Conservation (phyloP, 805 yeast species). For the Kuraishia ogatae region DNA sequence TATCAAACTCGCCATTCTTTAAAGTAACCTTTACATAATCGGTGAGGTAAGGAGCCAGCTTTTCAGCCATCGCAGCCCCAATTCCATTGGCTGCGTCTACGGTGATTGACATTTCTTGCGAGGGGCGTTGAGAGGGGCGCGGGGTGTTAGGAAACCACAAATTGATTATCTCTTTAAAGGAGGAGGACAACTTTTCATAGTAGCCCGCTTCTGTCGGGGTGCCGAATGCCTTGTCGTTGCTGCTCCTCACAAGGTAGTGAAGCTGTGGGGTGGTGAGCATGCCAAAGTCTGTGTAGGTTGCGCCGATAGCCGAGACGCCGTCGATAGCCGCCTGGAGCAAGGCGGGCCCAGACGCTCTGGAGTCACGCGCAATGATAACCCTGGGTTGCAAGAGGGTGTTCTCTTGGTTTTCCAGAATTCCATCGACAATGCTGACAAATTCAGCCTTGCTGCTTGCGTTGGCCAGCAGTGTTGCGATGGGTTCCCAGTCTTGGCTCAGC, state of each 20-base stretch:
- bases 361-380: constrained; percentile 75
- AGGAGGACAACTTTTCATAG: constrained; percentile 47
- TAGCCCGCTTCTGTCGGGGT: constrained; percentile 60
- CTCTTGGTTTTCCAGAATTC: constrained; percentile 15
- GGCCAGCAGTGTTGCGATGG: constrained; percentile 70
- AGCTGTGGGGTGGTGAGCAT: constrained; percentile 89
- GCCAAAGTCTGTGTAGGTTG: constrained; percentile 54
- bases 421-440: constrained; percentile 28
- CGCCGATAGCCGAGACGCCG: constrained; percentile 66
- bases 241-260: constrained; percentile 73
- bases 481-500: constrained; percentile 82
- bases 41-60: constrained; percentile 29
- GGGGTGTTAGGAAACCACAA: constrained; percentile 13
- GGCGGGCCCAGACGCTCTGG: constrained; percentile 74
- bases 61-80: constrained; percentile 68
- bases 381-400: constrained; percentile 22
- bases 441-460: constrained; percentile 46
- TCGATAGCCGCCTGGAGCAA: constrained; percentile 51
- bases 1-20: constrained; percentile 45
- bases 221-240: constrained; percentile 61
- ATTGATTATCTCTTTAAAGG: constrained; percentile 38
- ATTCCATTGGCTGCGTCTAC: constrained; percentile 97
- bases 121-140: too few species aligned
- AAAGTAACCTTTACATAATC: constrained; percentile 30
- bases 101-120: constrained; percentile 40